Conservation (phyloP, 768 basidiomycete genomes). For the Pisolithus microcarpus region DNA sequence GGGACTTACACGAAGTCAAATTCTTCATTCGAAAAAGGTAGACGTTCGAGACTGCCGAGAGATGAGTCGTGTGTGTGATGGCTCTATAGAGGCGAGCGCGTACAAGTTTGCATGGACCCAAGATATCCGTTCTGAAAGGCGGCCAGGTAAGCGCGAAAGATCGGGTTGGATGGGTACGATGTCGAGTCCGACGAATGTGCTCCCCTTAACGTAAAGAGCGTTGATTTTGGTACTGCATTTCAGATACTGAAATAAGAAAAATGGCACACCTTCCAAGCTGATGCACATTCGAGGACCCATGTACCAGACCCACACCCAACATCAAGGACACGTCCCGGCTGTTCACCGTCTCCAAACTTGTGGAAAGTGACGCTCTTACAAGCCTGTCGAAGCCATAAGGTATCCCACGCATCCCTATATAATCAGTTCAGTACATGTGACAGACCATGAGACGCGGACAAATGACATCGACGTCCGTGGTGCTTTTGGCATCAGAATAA, state of each 20-base stretch:
- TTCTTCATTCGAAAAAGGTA: slow-evolving; percentile 65
- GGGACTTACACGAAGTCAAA: slow-evolving; percentile 68
- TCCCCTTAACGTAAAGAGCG: slow-evolving; percentile 30
- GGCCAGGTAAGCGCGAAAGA: slow-evolving; percentile 51
- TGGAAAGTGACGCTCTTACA: slow-evolving; percentile 60
- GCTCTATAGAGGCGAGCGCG: slow-evolving; percentile 15
- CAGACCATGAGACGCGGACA: not conserved
- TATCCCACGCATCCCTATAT: slow-evolving; percentile 65
- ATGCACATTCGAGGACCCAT: slow-evolving; percentile 64
- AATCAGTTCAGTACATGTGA: not conserved
- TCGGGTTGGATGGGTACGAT: slow-evolving; percentile 68
- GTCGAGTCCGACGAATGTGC: slow-evolving; percentile 64
- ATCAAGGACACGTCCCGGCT: slow-evolving; percentile 39
- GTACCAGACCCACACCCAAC: slow-evolving; percentile 72
- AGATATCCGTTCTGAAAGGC: slow-evolving; percentile 53
- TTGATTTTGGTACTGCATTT: not conserved
- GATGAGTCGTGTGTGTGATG: not conserved
- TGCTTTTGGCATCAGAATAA: not conserved
- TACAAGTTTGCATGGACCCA: slow-evolving; percentile 75
- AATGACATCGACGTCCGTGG: not conserved
- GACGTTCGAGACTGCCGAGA: slow-evolving; percentile 47
- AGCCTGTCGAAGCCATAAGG: slow-evolving; percentile 43
- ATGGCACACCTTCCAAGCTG: slow-evolving; percentile 48
- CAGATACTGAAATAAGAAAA: not conserved
- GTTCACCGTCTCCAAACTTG: slow-evolving; percentile 32